Evolutionary conservation across 345 rosid genomes (phyloP).

Genomic region (Melaleuca quinquenervia): DNA sequence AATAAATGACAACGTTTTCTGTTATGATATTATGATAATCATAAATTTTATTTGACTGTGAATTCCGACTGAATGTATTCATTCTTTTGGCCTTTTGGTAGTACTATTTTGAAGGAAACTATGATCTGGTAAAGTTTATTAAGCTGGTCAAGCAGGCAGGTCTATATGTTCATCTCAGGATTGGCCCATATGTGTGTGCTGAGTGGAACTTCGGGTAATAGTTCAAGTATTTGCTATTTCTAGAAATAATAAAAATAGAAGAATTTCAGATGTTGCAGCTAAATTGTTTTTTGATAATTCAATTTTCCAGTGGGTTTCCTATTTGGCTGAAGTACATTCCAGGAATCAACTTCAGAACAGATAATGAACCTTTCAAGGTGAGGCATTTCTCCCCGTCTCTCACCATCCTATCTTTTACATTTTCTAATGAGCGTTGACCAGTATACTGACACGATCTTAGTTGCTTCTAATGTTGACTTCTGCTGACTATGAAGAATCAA

Average conservation of each 20-base stretch:
- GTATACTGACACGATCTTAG: constrained; percentile 3
- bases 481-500: constrained; percentile 38
- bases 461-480: neutral
- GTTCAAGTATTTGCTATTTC: neutral
- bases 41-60: neutral
- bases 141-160: constrained; percentile 80
- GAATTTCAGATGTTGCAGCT: neutral
- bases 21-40: neutral
- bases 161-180: constrained; percentile 87
- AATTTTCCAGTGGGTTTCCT: constrained; percentile 74
- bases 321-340: constrained; percentile 99
- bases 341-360: constrained; percentile 88
- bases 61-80: neutral
- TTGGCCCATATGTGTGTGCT: constrained; percentile 99
- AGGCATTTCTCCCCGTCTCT: constrained; percentile 10
- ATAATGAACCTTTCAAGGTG: constrained; percentile 94
- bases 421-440: neutral
- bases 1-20: neutral
- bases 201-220: constrained; percentile 98
- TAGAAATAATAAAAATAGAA: neutral
- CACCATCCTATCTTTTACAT: neutral
- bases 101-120: constrained; percentile 85
- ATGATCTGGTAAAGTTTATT: constrained; percentile 85
- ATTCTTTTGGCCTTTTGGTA: constrained; percentile 10
- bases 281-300: neutral